phyloP scores from a whole-genome alignment of 2,329 filamentous ascomycete species.

The Parafenestella ontariensis region DNA sequence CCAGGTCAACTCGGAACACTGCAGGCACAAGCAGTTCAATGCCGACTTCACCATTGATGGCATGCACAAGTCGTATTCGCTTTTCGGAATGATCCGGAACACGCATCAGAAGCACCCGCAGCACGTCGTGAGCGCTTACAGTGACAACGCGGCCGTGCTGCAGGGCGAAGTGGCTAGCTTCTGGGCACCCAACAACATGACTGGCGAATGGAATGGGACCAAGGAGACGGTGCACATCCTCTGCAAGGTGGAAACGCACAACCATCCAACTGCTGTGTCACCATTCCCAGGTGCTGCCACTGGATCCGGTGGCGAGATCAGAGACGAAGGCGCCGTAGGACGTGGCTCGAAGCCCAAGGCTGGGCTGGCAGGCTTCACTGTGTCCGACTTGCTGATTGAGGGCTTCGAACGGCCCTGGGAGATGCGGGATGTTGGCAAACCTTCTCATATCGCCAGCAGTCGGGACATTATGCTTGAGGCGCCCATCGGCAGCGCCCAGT shows the following conservation, averaged over 20 bases:
- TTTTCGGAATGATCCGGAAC: conserved; percentile 97
- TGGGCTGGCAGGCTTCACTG: conserved; percentile 90
- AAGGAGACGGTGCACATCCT: conserved; percentile 89
- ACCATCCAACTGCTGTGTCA: conserved; percentile 95
- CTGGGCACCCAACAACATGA: conserved; percentile 88
- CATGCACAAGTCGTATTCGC: conserved; percentile 74
- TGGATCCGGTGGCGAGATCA: conserved; percentile 92
- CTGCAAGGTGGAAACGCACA: conserved; percentile 96
- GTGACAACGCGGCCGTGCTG: conserved; percentile 95
- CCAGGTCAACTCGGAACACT: conserved; percentile 98
- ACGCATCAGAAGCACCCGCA: conserved; percentile 81
- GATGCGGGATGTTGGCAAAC: conserved; percentile 79
- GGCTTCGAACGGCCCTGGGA: conserved; percentile 88
- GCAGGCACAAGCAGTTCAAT: conserved; percentile 90
- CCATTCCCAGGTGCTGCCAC: conserved; percentile 93
- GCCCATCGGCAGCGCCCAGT: conserved; percentile 90
- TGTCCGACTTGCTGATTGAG: conserved; percentile 91
- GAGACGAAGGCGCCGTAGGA: conserved; percentile 93
- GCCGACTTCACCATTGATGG: conserved; percentile 96
- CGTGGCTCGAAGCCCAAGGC: conserved; percentile 92
- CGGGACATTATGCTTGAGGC: conserved; percentile 98
- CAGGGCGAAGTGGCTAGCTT: conserved; percentile 74
- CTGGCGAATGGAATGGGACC: conserved; percentile 84
- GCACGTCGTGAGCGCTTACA: conserved; percentile 93
- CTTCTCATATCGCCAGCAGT: conserved; percentile 89